Evolutionary conservation across 2,329 filamentous ascomycete genomes (phyloP), one percentile per base, ranked within the genome.

Genomic region (Blastomyces emzantsi): DNA sequence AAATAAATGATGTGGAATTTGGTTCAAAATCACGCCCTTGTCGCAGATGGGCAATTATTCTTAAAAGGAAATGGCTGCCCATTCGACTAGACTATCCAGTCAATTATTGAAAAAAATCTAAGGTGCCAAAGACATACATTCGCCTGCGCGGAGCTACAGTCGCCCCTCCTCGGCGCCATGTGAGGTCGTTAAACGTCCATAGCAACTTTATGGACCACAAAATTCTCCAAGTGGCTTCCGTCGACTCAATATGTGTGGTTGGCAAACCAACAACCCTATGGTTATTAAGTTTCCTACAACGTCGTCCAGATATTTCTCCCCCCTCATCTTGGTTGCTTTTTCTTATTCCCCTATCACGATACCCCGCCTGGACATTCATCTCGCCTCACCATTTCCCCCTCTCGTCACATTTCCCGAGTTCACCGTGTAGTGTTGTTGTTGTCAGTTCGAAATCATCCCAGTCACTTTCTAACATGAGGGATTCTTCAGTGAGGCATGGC

Each of bases 401-500:
- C 13, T 17, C 22, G 25, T 39, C 22, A 17, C 22, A 11, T 15
- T 19, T 59, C 6, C 11, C 7, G 56, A 17, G 36, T 30, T 45
- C 25, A 22, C 28, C 7, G 3, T 59, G 36, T 19, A 22, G 30
- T 17, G 56, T 43, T 59, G 56, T 43, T 59, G 56, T 59, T 59
- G 56, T 43, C 25, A 45, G 13, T 5, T 41, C 30, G 17, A 55
- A 33, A 41, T 45, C 39, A 30, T 13, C 11, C 17, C 36, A 41
- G 17, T 45, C 39, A 43, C 41, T 25, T 59, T 59, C 19, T 19
- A 33, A 19, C 33, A 59, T 59, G 56, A 62, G 47, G 36, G 47
- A 68, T 13, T 22, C 68, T 73, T 77, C 75, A 73, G 74, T 67
- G 73, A 69, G 74, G 72, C 73, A 78, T 75, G 75, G 69, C 73